Evolutionary conservation across 1,284 basidiomycete genomes (phyloP).

Genomic region (Schizophyllum amplum): DNA sequence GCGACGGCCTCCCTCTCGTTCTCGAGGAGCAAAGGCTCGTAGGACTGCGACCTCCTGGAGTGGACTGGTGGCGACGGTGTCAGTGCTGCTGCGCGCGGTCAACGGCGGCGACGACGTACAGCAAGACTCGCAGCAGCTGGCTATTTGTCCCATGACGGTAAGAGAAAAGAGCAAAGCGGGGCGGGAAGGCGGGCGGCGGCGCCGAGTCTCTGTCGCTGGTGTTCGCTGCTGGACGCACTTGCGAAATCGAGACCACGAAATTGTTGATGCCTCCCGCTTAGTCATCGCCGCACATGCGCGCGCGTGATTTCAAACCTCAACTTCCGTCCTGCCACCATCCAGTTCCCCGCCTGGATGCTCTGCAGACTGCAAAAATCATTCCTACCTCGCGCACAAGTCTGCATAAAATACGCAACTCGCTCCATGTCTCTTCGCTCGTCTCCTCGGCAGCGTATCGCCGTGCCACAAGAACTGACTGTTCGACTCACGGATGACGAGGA

Average conservation of each 20-base stretch:
- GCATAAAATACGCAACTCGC: not conserved
- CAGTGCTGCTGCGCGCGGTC: slow-evolving; percentile 9
- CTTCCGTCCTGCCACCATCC: too few species aligned
- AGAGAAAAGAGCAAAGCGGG: not conserved
- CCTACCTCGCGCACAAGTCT: not conserved
- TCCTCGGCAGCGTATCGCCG: not conserved
- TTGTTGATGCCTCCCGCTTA: not conserved
- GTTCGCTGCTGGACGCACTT: too few species aligned
- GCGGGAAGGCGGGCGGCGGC: not conserved
- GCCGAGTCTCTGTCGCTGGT: not conserved
- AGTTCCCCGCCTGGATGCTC: not conserved
- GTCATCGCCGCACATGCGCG: too few species aligned
- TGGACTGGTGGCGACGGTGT: slow-evolving; percentile 41
- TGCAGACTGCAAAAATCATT: not conserved
- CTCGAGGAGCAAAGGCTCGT: slow-evolving; percentile 93
- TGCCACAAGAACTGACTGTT: not conserved
- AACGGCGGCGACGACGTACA: slow-evolving; percentile 39
- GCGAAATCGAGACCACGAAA: too few species aligned
- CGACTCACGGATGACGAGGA: slow-evolving; percentile 48
- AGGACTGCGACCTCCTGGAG: slow-evolving; percentile 75
- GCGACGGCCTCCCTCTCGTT: slow-evolving; percentile 99
- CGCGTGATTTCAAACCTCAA: too few species aligned
- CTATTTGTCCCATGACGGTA: slow-evolving; percentile 40
- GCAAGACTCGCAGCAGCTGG: slow-evolving; percentile 74
- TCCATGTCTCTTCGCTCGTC: not conserved